A percentile compares a stretch with the other conserved stretches of the same genome.
Conservation (phyloP, 345 rosid genomes). For the Excoecaria agallocha region DNA sequence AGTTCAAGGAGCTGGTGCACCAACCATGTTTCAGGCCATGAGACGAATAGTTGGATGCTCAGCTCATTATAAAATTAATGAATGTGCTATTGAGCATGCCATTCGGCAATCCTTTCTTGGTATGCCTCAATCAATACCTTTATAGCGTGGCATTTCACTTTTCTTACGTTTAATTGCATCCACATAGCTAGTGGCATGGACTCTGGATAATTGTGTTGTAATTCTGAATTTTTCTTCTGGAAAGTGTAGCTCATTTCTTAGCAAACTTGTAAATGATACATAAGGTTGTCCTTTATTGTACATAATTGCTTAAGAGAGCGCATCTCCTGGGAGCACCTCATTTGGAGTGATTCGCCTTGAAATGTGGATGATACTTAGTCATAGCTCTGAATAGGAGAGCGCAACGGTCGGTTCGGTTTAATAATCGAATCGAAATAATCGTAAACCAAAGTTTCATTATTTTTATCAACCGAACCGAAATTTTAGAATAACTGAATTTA, state of each 20-base stretch:
- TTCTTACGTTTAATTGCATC: background rate
- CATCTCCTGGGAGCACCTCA: background rate
- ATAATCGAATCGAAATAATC: no score
- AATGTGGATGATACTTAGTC: background rate
- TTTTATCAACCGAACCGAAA: no score
- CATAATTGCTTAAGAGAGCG: background rate
- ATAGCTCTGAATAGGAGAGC: no score
- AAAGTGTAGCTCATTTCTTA: background rate
- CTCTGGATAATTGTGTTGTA: background rate
- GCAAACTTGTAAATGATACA: background rate
- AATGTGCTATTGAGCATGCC: constrained; percentile 66
- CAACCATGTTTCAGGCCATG: constrained; percentile 92
- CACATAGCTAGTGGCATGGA: background rate
- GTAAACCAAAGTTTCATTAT: no score
- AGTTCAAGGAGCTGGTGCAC: constrained; percentile 92
- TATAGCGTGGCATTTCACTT: constrained; percentile 3
- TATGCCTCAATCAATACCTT: constrained; percentile 26
- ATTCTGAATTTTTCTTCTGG: background rate
- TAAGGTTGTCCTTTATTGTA: background rate
- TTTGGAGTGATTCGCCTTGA: background rate
- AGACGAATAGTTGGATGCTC: constrained; percentile 74
- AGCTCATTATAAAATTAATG: constrained; percentile 47
- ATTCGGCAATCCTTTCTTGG: constrained; percentile 85
- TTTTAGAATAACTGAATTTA: no score
- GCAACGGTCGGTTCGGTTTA: no score